Percentiles rank a stretch among this genome's conserved stretches.
Conservation (phyloP, 345 rosid species). For the Trapa incisa region DNA sequence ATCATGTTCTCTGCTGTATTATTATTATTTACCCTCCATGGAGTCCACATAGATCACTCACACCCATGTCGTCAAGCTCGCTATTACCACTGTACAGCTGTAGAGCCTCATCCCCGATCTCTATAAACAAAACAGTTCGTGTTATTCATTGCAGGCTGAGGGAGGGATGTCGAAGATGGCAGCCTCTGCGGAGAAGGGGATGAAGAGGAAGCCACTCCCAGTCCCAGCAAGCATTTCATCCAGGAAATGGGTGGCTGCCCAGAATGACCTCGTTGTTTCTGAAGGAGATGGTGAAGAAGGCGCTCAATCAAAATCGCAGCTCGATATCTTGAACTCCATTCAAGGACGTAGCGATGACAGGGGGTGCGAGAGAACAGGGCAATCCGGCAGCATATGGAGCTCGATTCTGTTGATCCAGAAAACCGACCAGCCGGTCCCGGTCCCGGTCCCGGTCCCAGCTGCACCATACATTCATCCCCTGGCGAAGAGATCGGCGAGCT, state of each 20-base stretch:
- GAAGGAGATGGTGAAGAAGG: background rate
- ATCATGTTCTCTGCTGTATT: background rate
- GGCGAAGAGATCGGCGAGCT: constrained; percentile 40
- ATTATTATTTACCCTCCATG: background rate
- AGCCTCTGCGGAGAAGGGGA: constrained; percentile 38
- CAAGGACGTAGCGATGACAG: constrained; percentile 25
- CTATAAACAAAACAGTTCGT: background rate
- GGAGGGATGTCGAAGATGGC: constrained; percentile 14
- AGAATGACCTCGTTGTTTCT: constrained; percentile 23
- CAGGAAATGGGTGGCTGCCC: constrained; percentile 41
- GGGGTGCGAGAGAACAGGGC: constrained; percentile 15
- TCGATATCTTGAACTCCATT: constrained; percentile 37
- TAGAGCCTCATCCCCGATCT: background rate
- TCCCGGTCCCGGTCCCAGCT: constrained; percentile 4
- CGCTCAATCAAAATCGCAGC: background rate
- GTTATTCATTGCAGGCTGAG: background rate
- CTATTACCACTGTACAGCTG: background rate
- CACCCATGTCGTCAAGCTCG: background rate
- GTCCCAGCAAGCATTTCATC: constrained; percentile 82
- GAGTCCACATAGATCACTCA: constrained; percentile 2
- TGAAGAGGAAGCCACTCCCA: too few species aligned
- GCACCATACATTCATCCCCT: constrained; percentile 73
- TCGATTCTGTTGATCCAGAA: constrained; percentile 37
- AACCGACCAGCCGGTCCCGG: constrained; percentile 11
- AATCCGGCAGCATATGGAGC: constrained; percentile 49